Percentiles rank a stretch among this genome's conserved stretches.
Conservation (phyloP, 2,329 filamentous ascomycete genomes). For the Penicillium sp. region DNA sequence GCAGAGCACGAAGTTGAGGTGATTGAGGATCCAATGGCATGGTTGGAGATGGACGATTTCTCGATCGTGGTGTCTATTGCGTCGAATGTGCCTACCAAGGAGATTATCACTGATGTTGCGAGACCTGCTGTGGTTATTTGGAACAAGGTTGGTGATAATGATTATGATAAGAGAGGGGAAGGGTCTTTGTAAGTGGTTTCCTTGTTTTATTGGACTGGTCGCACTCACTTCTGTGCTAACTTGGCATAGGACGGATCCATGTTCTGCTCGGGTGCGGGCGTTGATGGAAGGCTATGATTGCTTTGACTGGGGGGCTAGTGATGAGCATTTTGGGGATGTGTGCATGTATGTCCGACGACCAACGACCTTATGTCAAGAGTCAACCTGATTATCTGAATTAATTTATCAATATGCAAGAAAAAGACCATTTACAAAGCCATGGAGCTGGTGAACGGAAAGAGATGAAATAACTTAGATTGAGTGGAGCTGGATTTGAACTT, state of each 20-base stretch:
- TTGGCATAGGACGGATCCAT: conserved; percentile 13
- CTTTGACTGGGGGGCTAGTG: conserved; percentile 12
- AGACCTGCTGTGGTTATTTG: conserved; percentile 31
- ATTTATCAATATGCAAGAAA: neutral
- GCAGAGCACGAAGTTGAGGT: conserved; percentile 14
- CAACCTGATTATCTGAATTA: neutral
- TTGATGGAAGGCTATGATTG: conserved; percentile 18
- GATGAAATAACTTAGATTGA: too few species aligned
- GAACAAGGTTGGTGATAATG: conserved; percentile 9
- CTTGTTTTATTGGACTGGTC: neutral
- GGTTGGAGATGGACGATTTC: conserved; percentile 36
- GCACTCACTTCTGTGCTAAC: neutral
- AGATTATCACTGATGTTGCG: conserved; percentile 40
- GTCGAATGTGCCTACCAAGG: conserved; percentile 34
- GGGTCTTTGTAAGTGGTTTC: conserved; percentile 1
- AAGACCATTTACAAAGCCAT: neutral
- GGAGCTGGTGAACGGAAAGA: neutral
- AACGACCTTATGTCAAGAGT: neutral
- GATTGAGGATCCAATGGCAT: conserved; percentile 32
- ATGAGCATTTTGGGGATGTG: conserved; percentile 1
- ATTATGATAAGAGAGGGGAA: conserved; percentile 7
- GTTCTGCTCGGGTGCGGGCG: conserved; percentile 10
- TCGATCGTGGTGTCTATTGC: conserved; percentile 35
- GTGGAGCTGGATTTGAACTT: too few species aligned
- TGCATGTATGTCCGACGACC: conserved; percentile 15